phyloP scores from a whole-genome alignment of 768 basidiomycete genomes.

The Mycena filopes region DNA sequence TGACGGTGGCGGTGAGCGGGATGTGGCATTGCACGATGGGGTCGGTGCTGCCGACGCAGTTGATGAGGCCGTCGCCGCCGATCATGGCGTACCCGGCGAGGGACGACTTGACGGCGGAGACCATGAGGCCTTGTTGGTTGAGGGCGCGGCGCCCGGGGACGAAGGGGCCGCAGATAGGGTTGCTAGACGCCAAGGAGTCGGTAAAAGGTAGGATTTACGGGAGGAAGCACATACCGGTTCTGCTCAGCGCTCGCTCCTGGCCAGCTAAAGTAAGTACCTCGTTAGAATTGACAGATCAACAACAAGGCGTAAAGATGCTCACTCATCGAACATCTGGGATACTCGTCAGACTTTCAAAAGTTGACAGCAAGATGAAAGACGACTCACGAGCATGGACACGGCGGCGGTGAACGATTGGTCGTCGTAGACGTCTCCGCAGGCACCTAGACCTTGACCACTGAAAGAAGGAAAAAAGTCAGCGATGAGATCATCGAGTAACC shows the following conservation, averaged over 20 bases:
- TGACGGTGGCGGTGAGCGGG: slow-evolving; percentile 38
- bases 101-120: slow-evolving; percentile 35
- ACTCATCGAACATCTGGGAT: too few species aligned
- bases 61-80: slow-evolving; percentile 44
- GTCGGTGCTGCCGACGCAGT: slow-evolving; percentile 12
- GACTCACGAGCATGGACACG: slow-evolving; percentile 35
- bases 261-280: too few species aligned
- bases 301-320: too few species aligned
- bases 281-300: too few species aligned
- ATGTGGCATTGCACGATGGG: slow-evolving; percentile 28
- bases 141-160: slow-evolving; percentile 39
- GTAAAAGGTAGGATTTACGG: neutral
- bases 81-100: slow-evolving; percentile 34
- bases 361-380: too few species aligned
- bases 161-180: slow-evolving; percentile 45
- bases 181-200: slow-evolving; percentile 20
- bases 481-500: slow-evolving; percentile 14
- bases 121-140: slow-evolving; percentile 33
- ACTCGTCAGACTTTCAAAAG: neutral
- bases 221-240: slow-evolving; percentile 36
- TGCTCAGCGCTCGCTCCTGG: slow-evolving; percentile 38
- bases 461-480: slow-evolving; percentile 8
- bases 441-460: slow-evolving; percentile 43
- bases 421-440: slow-evolving; percentile 45
- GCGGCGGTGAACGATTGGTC: slow-evolving; percentile 44